Evolutionary conservation across 176 grass and related monocot species (phyloP), one percentile per base, ranked within the genome.

Genomic region (Puccinellia tenuiflora): DNA sequence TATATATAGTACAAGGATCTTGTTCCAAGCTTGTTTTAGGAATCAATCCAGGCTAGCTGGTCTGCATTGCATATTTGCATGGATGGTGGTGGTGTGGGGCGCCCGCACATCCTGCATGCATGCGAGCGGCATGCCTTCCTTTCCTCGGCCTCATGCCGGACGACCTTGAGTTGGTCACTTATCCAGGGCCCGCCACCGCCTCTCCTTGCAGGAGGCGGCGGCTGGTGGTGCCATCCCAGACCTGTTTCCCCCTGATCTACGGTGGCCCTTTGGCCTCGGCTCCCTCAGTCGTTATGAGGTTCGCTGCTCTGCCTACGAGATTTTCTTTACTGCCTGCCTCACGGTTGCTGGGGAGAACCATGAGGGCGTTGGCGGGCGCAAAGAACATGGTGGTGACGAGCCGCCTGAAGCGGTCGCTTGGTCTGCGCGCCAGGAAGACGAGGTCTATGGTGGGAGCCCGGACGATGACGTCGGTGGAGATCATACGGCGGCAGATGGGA

Each of bases 201-300:
- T 84, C 18, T 31, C 61, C 5, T 45, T 61, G 60, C 52, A 40
- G 31, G 63, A 66, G 63, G 20, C 8, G 65, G 83, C 45, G 65
- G 39, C 29, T 55, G 76, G 53, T 4, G 84, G 76, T 3, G 64
- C 84, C 51, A 51, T 86, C 3, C 65, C 52, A 0, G 67, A 37
- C 24, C 53, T n/a, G 13, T 50, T 51, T 12, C 67, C 82, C 66
- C 78, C 79, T 15, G 85, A 88, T 38, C 85, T 95, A 43, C 79
- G 60, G 39, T 92, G 90, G 93, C 93, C 93, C 21, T 95, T 92
- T 51, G 88, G 88, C 16, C 83, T 95, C 57, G 76, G 88, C 10
- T 71, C 40, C 28, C 80, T 95, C 50, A 73, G 9, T 28, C 67
- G 59, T 12, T 71, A 90, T 73, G 93, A 95, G 34, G 69, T 95